These are phyloP conservation scores for Spatholobus suberectus DNA, from an alignment of 306 rosid genomes.

Conservation along the genomic window DNA sequence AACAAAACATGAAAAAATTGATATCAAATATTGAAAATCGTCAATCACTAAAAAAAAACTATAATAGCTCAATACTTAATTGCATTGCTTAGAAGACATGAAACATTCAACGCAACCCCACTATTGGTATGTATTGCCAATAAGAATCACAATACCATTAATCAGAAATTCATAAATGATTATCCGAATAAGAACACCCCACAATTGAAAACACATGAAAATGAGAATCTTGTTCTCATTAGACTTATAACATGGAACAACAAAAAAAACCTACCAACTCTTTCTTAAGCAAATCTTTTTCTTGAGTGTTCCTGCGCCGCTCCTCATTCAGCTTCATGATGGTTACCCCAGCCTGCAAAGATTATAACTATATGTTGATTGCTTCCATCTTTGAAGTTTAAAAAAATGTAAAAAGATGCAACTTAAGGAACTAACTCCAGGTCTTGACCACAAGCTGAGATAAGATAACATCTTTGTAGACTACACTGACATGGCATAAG, in stretches of 20 bases:
- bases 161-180: constrained; percentile 4
- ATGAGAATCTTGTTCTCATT: not conserved
- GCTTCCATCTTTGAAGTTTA: constrained; percentile 34
- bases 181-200: constrained; percentile 12
- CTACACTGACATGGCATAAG: constrained; percentile 1
- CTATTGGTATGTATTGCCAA: not conserved
- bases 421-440: constrained; percentile 30
- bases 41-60: not conserved
- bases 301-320: constrained; percentile 52
- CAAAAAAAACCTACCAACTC: constrained; percentile 66
- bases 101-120: constrained; percentile 17
- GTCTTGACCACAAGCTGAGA: constrained; percentile 34
- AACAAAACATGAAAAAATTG: constrained; percentile 38
- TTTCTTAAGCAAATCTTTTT: constrained; percentile 64
- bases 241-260: not conserved
- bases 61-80: constrained; percentile 30
- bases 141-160: constrained; percentile 8
- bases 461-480: constrained; percentile 35
- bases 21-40: constrained; percentile 17
- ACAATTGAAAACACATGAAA: not conserved
- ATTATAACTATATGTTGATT: constrained; percentile 28
- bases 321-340: constrained; percentile 71
- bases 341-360: constrained; percentile 72
- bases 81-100: constrained; percentile 28
- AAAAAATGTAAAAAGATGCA: not conserved